Percentiles rank a stretch among this genome's conserved stretches.
Evolutionary conservation across 768 basidiomycete genomes (phyloP).

Genomic region (Arthromyces matolae): DNA sequence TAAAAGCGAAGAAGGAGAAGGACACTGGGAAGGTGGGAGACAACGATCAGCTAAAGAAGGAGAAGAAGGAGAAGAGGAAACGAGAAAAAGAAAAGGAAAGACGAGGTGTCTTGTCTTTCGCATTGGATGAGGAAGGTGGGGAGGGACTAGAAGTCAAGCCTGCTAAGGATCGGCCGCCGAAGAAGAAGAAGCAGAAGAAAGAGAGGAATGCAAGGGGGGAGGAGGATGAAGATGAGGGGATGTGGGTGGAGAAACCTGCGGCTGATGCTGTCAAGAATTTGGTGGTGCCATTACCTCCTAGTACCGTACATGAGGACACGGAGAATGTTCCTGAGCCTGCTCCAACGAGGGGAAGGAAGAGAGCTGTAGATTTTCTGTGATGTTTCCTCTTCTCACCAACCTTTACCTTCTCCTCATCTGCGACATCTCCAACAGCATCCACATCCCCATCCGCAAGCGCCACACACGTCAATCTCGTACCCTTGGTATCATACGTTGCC

Average conservation of each 20-base stretch:
- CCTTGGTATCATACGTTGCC: slow-evolving; percentile 21
- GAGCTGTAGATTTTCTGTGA: slow-evolving; percentile 76
- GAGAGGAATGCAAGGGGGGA: slow-evolving; percentile 28
- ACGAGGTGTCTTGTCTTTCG: slow-evolving; percentile 62
- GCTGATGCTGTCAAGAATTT: slow-evolving; percentile 46
- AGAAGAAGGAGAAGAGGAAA: slow-evolving; percentile 42
- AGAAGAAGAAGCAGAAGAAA: slow-evolving; percentile 45
- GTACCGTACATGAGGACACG: slow-evolving; percentile 11
- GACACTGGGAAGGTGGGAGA: slow-evolving; percentile 44
- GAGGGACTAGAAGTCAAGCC: slow-evolving; percentile 32
- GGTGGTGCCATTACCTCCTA: slow-evolving; percentile 6
- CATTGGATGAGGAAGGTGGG: slow-evolving; percentile 61
- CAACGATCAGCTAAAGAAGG: slow-evolving; percentile 37
- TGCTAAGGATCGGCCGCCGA: slow-evolving; percentile 34
- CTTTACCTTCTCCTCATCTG: slow-evolving; percentile 2
- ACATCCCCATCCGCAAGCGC: slow-evolving; percentile 32
- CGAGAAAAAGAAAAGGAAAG: slow-evolving; percentile 41
- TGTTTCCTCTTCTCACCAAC: slow-evolving; percentile 23
- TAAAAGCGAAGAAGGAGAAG: slow-evolving; percentile 39
- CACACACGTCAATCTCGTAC: slow-evolving; percentile 23
- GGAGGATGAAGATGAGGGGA: slow-evolving; percentile 44
- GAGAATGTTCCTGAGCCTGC: slow-evolving; percentile 13
- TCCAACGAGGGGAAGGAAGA: slow-evolving; percentile 50
- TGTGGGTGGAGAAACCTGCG: slow-evolving; percentile 69
- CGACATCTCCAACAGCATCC: slow-evolving; percentile 6